Percentiles rank a stretch among this genome's conserved stretches.
Conservation (phyloP, 73 alveolate genomes). For the Breviolum minutum region DNA sequence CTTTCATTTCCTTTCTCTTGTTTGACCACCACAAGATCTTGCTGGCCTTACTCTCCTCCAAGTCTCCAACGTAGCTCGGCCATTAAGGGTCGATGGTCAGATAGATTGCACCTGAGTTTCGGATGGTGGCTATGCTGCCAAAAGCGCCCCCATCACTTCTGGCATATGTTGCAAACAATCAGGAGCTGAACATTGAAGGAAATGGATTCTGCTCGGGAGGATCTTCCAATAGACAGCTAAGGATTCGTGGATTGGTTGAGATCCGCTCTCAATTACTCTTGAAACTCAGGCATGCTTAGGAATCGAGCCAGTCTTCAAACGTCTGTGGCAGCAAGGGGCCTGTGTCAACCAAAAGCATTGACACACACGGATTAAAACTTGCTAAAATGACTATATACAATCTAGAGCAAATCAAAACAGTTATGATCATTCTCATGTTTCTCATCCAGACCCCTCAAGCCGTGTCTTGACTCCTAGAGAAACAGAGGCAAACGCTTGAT, state of each 20-base stretch:
- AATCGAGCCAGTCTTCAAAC: background rate
- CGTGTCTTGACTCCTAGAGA: no score
- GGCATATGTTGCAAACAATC: no score
- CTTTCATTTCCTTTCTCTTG: no score
- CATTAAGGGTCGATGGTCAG: slow-evolving; percentile 53
- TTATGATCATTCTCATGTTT: no score
- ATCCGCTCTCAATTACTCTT: background rate
- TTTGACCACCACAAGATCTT: background rate
- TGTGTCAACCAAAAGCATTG: background rate
- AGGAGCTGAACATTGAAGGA: no score
- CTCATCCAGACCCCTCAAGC: no score
- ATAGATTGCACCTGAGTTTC: slow-evolving; percentile 42
- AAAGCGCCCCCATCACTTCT: no score
- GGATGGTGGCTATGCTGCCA: background rate
- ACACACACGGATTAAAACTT: background rate
- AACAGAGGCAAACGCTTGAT: background rate
- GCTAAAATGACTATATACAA: no score
- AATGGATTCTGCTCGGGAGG: no score
- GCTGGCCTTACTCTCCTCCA: background rate
- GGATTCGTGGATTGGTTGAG: background rate
- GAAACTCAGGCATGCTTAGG: background rate
- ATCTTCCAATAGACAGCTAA: no score
- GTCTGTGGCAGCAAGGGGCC: background rate
- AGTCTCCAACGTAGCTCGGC: slow-evolving; percentile 25
- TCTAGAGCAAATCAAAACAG: no score